phyloP scores from a whole-genome alignment of 495 filamentous ascomycete genomes.

The Halenospora varia region DNA sequence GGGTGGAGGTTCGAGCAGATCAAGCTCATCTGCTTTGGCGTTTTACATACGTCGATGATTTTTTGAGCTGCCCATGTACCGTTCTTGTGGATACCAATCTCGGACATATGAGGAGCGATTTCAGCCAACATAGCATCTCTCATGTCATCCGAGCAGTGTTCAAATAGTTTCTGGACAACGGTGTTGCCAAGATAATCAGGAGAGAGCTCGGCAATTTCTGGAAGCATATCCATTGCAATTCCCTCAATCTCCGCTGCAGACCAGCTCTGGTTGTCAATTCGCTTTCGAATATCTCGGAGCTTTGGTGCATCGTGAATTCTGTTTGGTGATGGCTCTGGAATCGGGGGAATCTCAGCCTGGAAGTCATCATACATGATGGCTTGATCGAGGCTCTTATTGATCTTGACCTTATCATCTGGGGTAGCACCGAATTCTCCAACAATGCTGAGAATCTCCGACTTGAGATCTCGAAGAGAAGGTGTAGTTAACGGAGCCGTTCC shows the following conservation, averaged over 20 bases:
- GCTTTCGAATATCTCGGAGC: slow-evolving; percentile 92
- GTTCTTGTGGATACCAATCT: slow-evolving; percentile 98
- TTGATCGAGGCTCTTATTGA: slow-evolving; percentile 65
- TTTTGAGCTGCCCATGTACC: slow-evolving; percentile 99
- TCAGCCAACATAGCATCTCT: slow-evolving; percentile 88
- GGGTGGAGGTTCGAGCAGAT: slow-evolving; percentile 80
- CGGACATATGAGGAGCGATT: slow-evolving; percentile 86
- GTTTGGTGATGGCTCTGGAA: slow-evolving; percentile 85
- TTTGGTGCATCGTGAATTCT: slow-evolving; percentile 92
- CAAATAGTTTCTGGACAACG: slow-evolving; percentile 98
- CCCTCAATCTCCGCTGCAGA: slow-evolving; percentile 84
- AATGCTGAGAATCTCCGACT: slow-evolving; percentile 78
- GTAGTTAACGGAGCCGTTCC: slow-evolving; percentile 52
- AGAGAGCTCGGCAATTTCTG: slow-evolving; percentile 90
- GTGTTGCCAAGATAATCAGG: slow-evolving; percentile 98
- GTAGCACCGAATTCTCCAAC: slow-evolving; percentile 85
- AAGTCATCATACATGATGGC: slow-evolving; percentile 72
- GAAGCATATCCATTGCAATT: slow-evolving; percentile 87
- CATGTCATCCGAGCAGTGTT: slow-evolving; percentile 85
- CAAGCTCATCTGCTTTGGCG: slow-evolving; percentile 74
- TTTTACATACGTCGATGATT: slow-evolving; percentile 94
- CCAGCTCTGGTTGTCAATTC: slow-evolving; percentile 90
- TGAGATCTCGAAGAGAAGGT: slow-evolving; percentile 69
- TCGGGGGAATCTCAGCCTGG: slow-evolving; percentile 79
- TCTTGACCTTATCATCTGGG: slow-evolving; percentile 72